Evolutionary conservation across 768 basidiomycete genomes (phyloP).

Genomic region (Lactarius pseudohatsudake): DNA sequence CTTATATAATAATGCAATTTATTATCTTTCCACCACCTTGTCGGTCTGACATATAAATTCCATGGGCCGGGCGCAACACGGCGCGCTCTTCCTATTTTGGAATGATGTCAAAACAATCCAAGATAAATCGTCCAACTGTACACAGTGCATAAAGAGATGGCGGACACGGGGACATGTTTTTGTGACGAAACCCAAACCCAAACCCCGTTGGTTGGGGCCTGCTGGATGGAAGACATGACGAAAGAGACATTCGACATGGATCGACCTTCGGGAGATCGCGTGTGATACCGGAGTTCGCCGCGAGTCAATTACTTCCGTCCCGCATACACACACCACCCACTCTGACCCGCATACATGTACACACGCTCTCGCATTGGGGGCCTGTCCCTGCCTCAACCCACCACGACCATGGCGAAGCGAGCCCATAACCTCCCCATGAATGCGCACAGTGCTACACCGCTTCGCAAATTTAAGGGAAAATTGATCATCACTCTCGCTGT

Average conservation of each 20-base stretch:
- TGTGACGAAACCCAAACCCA: neutral
- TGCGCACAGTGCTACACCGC: neutral
- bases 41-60: conserved; percentile 8
- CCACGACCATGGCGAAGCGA: conserved; percentile 19
- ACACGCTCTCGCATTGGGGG: neutral
- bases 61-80: neutral
- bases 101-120: neutral
- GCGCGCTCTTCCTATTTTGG: neutral
- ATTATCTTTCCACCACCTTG: neutral
- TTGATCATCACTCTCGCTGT: conserved; percentile 7
- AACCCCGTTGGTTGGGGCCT: neutral
- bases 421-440: conserved; percentile 9
- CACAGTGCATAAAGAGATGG: too few relatives aligned
- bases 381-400: neutral
- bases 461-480: conserved; percentile 14
- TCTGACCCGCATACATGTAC: neutral
- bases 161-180: neutral
- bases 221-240: neutral
- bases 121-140: neutral
- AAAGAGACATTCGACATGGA: neutral
- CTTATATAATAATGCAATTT: conserved; percentile 7
- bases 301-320: neutral
- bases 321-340: neutral
- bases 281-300: conserved; percentile 1
- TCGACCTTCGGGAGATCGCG: neutral